Conservation (phyloP, 805 yeast species). For the Cyberlindnera saturnus region DNA sequence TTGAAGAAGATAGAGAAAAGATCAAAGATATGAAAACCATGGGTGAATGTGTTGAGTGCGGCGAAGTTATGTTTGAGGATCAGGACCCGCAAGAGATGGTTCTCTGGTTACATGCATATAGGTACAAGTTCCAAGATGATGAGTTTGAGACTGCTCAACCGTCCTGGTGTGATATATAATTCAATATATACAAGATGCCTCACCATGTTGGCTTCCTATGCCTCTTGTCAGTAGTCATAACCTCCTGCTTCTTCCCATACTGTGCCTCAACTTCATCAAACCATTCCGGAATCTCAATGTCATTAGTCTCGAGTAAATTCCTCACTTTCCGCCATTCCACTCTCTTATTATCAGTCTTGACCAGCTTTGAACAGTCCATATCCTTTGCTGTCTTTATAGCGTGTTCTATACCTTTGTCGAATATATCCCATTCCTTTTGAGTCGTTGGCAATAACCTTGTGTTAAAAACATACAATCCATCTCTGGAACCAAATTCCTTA, state of each 20-base stretch:
- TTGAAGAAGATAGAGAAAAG: constrained; percentile 7
- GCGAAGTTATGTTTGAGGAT: constrained; percentile 12
- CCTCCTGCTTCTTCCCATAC: not conserved
- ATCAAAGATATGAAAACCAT: constrained; percentile 6
- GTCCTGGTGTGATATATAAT: constrained; percentile 17
- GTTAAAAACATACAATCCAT: constrained; percentile 20
- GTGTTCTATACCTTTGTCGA: constrained; percentile 2
- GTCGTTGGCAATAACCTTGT: constrained; percentile 12
- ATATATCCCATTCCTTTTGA: constrained; percentile 2
- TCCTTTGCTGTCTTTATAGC: constrained; percentile 4
- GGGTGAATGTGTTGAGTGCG: constrained; percentile 18
- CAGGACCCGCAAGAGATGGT: constrained; percentile 10
- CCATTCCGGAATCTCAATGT: constrained; percentile 5
- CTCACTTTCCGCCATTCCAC: constrained; percentile 15
- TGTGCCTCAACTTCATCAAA: not conserved
- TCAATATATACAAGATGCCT: not conserved
- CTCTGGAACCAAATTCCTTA: constrained; percentile 9
- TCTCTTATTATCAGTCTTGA: constrained; percentile 2
- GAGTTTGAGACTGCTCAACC: constrained; percentile 17
- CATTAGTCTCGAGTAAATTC: constrained; percentile 6
- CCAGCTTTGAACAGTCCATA: not conserved
- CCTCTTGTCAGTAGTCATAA: not conserved
- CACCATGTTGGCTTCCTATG: not conserved
- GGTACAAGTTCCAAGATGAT: constrained; percentile 14
- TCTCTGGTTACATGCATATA: constrained; percentile 21